Conservation (phyloP, 208 protist genomes). For the Naegleria gruberi region DNA sequence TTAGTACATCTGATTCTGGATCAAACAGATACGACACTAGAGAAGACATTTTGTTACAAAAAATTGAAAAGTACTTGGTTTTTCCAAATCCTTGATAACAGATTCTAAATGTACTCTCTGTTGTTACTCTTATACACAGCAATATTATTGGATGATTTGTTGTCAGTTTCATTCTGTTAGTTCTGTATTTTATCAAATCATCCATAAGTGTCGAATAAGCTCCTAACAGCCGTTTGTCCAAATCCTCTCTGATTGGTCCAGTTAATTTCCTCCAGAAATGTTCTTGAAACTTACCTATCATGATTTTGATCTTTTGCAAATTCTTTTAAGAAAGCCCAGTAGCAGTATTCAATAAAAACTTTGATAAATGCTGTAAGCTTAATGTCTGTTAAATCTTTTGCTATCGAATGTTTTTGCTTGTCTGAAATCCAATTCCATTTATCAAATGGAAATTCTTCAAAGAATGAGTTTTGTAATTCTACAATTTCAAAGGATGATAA, state of each 20-base stretch:
- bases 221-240: not conserved
- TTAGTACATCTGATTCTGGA: not conserved
- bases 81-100: not conserved
- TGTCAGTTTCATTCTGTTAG: not conserved
- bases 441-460: not conserved
- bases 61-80: not conserved
- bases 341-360: not conserved
- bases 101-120: not conserved
- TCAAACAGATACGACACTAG: not conserved
- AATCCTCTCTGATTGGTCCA: not conserved
- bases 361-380: not conserved
- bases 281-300: not conserved
- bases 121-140: not conserved
- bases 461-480: not conserved
- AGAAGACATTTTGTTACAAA: not conserved
- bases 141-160: not conserved
- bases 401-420: not conserved
- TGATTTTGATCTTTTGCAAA: not conserved
- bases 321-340: constrained; percentile 10
- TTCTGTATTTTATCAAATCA: not conserved
- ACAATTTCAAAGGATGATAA: not conserved
- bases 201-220: not conserved
- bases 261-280: too few species aligned
- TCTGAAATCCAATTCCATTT: not conserved
- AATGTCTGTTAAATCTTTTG: not conserved